Conservation (phyloP, 2,329 filamentous ascomycete species). For the Colletotrichum sp. region DNA sequence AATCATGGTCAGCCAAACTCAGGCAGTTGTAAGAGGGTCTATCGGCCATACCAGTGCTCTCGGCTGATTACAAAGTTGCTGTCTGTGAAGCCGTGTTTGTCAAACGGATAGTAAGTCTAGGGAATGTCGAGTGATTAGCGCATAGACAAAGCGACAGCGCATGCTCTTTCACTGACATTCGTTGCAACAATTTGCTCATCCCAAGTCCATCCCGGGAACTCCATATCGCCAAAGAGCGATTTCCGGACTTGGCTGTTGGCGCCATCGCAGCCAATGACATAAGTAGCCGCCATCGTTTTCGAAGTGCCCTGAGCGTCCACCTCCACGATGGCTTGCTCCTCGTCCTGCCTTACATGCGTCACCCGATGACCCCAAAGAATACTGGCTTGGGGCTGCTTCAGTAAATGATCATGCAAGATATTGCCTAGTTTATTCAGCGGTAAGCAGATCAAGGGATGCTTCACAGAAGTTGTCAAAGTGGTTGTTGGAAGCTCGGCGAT, state of each 20-base stretch:
- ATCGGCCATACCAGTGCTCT: neutral
- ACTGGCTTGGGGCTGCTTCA: neutral
- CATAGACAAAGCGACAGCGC: neutral
- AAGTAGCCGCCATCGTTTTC: neutral
- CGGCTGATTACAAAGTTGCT: neutral
- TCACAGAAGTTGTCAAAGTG: neutral
- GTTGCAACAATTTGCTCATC: neutral
- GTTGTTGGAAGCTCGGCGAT: neutral
- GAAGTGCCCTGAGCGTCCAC: neutral
- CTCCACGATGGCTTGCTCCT: neutral
- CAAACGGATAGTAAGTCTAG: neutral
- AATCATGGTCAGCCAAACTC: neutral
- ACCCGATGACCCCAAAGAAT: neutral
- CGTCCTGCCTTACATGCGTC: neutral
- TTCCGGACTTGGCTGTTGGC: neutral
- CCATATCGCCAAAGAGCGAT: neutral
- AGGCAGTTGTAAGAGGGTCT: neutral
- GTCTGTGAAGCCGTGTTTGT: neutral
- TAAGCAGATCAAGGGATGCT: neutral
- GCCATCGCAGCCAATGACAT: neutral
- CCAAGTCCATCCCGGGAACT: neutral
- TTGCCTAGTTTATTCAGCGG: neutral
- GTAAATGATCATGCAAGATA: neutral
- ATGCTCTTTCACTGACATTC: neutral
- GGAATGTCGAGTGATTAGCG: rapidly evolving